A percentile compares a stretch with the other conserved stretches of the same genome.
Evolutionary conservation across 2,329 filamentous ascomycete genomes (phyloP).

Genomic region (Dryadomyces quercus-mongolicae): DNA sequence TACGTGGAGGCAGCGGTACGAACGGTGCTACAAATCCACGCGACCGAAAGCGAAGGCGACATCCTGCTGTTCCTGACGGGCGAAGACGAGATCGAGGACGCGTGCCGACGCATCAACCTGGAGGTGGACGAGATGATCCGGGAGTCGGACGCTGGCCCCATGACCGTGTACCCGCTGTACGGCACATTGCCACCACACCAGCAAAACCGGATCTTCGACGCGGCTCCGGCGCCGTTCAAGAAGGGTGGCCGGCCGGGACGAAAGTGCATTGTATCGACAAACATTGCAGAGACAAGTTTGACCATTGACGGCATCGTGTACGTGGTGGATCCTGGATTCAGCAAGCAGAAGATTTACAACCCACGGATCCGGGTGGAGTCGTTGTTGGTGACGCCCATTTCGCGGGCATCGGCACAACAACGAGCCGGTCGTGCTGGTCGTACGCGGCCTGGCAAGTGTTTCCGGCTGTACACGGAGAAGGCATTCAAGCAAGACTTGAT

Average conservation of each 20-base stretch:
- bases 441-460: slow-evolving; percentile 97
- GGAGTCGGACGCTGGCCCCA: slow-evolving; percentile 81
- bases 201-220: slow-evolving; percentile 92
- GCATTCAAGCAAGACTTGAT: slow-evolving; percentile 98
- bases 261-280: slow-evolving; percentile 89
- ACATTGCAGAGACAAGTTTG: slow-evolving; percentile 94
- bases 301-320: slow-evolving; percentile 99
- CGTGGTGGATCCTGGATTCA: slow-evolving; percentile 97
- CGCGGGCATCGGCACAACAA: slow-evolving; percentile 93
- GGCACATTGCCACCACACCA: slow-evolving; percentile 84
- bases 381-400: slow-evolving; percentile 92
- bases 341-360: slow-evolving; percentile 99
- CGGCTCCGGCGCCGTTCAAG: slow-evolving; percentile 61
- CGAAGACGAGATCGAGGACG: slow-evolving; percentile 97
- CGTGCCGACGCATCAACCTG: slow-evolving; percentile 78
- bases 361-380: slow-evolving; percentile 94
- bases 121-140: slow-evolving; percentile 86
- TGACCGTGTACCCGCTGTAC: slow-evolving; percentile 88
- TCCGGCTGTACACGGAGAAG: slow-evolving; percentile 86
- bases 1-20: slow-evolving; percentile 93
- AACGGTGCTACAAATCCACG: slow-evolving; percentile 94
- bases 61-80: slow-evolving; percentile 91
- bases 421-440: slow-evolving; percentile 97
- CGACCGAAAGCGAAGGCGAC: slow-evolving; percentile 82
- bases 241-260: slow-evolving; percentile 77